phyloP scores from a whole-genome alignment of 106 monocot genomes.

The Allium sativum region DNA sequence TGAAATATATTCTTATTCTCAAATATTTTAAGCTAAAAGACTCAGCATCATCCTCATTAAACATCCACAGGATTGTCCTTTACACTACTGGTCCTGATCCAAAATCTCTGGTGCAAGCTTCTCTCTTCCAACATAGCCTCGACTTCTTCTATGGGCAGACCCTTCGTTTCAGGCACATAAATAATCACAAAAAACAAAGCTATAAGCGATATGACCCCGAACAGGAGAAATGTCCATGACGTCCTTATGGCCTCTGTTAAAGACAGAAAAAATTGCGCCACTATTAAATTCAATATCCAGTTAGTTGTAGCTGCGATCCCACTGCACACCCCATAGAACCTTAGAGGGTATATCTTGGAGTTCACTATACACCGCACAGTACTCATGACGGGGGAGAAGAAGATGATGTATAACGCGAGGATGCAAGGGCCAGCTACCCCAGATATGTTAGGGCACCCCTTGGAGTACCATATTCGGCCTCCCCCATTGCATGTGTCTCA shows the following conservation, averaged over 20 bases:
- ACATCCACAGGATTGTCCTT: no score
- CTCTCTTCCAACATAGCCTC: conserved; percentile 70
- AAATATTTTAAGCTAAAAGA: no score
- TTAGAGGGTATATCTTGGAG: conserved; percentile 81
- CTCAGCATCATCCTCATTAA: no score
- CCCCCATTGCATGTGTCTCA: conserved; percentile 44
- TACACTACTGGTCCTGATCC: conserved; percentile 1
- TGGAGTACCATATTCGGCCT: conserved; percentile 63
- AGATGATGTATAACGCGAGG: conserved; percentile 71
- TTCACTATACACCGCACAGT: conserved; percentile 91
- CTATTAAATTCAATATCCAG: conserved; percentile 78
- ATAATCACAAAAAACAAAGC: conserved; percentile 55
- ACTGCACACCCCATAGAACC: conserved; percentile 69
- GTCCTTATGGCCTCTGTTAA: conserved; percentile 62
- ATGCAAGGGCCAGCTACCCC: conserved; percentile 77
- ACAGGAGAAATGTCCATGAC: conserved; percentile 64
- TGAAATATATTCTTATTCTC: no score
- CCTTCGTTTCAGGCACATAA: conserved; percentile 85
- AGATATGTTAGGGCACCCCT: conserved; percentile 71
- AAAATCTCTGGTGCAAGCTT: conserved; percentile 22
- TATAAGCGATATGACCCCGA: conserved; percentile 36
- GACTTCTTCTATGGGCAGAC: conserved; percentile 75
- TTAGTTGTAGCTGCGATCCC: conserved; percentile 84
- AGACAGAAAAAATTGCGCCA: conserved; percentile 68
- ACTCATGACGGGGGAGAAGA: conserved; percentile 90